These are phyloP conservation scores for Verticillium isaacii DNA, from an alignment of 2,329 filamentous ascomycete genomes.

Conservation along the genomic window DNA sequence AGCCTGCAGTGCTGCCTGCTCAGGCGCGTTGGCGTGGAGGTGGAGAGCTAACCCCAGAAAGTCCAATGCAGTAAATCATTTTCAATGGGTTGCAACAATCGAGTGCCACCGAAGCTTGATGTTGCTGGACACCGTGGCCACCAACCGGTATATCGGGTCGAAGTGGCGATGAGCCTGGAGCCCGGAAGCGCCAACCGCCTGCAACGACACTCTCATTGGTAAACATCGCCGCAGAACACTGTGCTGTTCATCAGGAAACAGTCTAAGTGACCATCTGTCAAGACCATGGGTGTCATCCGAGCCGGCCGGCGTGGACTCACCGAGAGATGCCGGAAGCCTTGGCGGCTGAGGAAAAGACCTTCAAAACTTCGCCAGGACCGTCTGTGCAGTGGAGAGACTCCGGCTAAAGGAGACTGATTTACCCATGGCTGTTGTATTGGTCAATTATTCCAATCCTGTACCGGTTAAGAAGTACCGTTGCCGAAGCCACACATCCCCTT, in stretches of 20 bases:
- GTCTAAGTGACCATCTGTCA: neutral
- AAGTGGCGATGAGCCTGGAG: neutral
- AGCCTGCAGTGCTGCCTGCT: neutral
- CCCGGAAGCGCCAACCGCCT: neutral
- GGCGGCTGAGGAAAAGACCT: neutral
- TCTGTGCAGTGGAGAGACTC: neutral
- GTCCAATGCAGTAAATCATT: neutral
- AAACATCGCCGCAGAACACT: neutral
- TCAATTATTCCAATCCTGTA: neutral
- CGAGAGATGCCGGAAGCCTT: neutral
- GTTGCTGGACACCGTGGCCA: neutral
- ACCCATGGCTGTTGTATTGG: neutral
- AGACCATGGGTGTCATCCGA: neutral
- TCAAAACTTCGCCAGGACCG: neutral
- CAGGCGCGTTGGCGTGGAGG: neutral
- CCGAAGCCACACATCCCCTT: neutral
- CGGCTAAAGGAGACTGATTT: neutral
- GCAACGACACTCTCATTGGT: neutral
- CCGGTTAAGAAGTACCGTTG: neutral
- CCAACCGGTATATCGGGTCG: neutral
- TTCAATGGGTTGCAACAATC: too few species aligned
- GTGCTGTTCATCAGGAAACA: neutral
- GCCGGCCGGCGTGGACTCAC: neutral
- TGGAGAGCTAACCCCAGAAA: neutral
- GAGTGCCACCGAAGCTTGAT: too few species aligned